These are phyloP conservation scores for Colletotrichum filicis DNA, from an alignment of 2,329 filamentous ascomycete genomes.

Conservation along the genomic window DNA sequence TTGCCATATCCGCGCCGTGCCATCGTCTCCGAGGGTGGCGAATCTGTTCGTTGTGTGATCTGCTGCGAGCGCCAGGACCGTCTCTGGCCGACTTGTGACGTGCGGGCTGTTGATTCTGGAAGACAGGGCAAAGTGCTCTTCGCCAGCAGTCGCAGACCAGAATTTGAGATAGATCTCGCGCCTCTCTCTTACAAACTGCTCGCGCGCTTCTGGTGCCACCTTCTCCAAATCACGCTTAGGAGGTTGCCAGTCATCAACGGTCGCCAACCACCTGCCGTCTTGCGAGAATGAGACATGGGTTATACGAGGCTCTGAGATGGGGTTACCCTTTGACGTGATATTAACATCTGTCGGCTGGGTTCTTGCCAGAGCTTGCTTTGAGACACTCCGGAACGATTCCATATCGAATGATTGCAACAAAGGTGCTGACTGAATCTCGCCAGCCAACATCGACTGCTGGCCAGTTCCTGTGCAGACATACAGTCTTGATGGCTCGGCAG, in stretches of 20 bases:
- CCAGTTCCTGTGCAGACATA: slow-evolving; percentile 75
- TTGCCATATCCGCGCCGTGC: slow-evolving; percentile 83
- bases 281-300: slow-evolving; percentile 79
- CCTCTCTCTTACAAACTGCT: slow-evolving; percentile 60
- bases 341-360: slow-evolving; percentile 89
- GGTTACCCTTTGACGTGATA: slow-evolving; percentile 75
- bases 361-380: slow-evolving; percentile 88
- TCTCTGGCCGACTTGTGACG: slow-evolving; percentile 62
- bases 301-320: slow-evolving; percentile 82
- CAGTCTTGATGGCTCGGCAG: slow-evolving; percentile 70
- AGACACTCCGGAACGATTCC: slow-evolving; percentile 79
- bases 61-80: slow-evolving; percentile 78
- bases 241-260: slow-evolving; percentile 90
- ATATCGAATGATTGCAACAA: slow-evolving; percentile 88
- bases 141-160: slow-evolving; percentile 75
- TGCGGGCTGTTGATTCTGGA: slow-evolving; percentile 89
- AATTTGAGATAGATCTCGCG: slow-evolving; percentile 90
- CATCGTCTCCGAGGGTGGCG: slow-evolving; percentile 86
- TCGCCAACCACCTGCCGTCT: slow-evolving; percentile 91
- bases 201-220: slow-evolving; percentile 47
- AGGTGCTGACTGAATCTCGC: slow-evolving; percentile 61
- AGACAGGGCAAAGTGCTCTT: slow-evolving; percentile 76
- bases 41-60: slow-evolving; percentile 79
- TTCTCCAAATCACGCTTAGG: slow-evolving; percentile 73
- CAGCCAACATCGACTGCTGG: slow-evolving; percentile 66